Base-by-base conservation (phyloP, 1,284 basidiomycete genomes). In the Ustilago tritici region DNA sequence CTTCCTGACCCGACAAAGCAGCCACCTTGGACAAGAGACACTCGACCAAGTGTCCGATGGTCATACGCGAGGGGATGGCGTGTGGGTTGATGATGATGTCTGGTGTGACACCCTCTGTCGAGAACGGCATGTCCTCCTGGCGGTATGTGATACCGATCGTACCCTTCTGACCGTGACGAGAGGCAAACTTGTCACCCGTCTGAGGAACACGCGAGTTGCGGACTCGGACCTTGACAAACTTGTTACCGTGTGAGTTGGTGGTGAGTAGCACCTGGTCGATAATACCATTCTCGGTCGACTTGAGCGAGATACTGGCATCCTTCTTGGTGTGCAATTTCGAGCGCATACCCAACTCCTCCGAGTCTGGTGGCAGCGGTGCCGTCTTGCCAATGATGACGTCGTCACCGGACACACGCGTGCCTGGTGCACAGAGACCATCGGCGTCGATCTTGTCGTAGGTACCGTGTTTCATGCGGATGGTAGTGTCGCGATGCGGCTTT, bases 321-420 rank as follows among this genome's bases (percentile, higher is more conserved):
- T 95, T 92, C 86, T 90, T 90, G 34, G 93, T 95, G 85, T 99
- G 96, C 35, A 91, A 91, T 77, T 95, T 91, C 46, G 93, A 95
- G 52, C 96, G 91, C 86, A 98, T 95, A 56, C 96, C 96, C 17
- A 99, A 90, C 87, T 99, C 96, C 85, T 99, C 96, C 79, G 93
- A 95, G 83, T 99, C 96, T 1, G 94, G 92, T 58, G 95, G 95
- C 60, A 99, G 92, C 6, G 97, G 97, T 11, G 97, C 95, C 1
- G 97, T 99, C 89, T 99, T 99, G 68, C 96, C 96, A 78, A 99
- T 99, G 82, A 99, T 97, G 82, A 99, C 98, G 86, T 99, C 96
- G 86, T 98, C 96, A 43, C 96, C 96, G 66, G 91, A 91, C 41
- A 99, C 96, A 85, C 94, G 93, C 68, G 94, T 97, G 58, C 97